Evolutionary conservation across 192 early-diverging fungal genomes (phyloP), one percentile per base, ranked within the genome.

Genomic region (Obelidium mucronatum): DNA sequence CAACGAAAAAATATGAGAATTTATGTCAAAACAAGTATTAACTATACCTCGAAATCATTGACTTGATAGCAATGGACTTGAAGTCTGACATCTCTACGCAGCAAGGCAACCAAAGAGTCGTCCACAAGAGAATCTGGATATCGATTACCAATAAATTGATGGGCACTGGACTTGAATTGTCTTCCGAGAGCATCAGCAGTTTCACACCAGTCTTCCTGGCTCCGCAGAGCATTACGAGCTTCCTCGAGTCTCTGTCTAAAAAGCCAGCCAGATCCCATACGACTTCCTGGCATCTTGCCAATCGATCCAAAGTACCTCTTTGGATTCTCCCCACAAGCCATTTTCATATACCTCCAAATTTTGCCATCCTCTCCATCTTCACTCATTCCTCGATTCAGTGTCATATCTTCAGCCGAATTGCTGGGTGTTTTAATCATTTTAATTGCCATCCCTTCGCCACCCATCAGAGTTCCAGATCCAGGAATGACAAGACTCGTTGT

Each of bases 321-420:
- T 37, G 91, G 84, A 81, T 93, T 94, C 76, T 94, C 93, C 33
- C 93, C 93, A 67, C 93, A 94, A 2, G 93, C 92, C 89, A 92
- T 91, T 77, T 94, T 94, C 89, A 92, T 90, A 78, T 86, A 94
- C 31, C 91, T 76, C 90, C 91, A 91, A 24, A 58, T 36, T 13
- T 77, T 77, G 13, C 67, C 75, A 4, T 82, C 78, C 24, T 53
- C 78, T n/a, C 62, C 58, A 30, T 74, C 42, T 31, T 11, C 17
- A 0, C 42, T 68, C 37, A 89, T 73, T 53, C 83, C 80, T 11
- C 73, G 73, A 70, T 93, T 85, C 40, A 93, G 71, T 28, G 83
- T 67, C 93, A 94, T 94, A 64, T 93, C 89, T 37, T 91, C 90
- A 26, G 81, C 89, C 52, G 82, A 83, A 40, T 88, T 77, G 1